Conservation (phyloP, 805 yeast species). For the Candida nanaspora region DNA sequence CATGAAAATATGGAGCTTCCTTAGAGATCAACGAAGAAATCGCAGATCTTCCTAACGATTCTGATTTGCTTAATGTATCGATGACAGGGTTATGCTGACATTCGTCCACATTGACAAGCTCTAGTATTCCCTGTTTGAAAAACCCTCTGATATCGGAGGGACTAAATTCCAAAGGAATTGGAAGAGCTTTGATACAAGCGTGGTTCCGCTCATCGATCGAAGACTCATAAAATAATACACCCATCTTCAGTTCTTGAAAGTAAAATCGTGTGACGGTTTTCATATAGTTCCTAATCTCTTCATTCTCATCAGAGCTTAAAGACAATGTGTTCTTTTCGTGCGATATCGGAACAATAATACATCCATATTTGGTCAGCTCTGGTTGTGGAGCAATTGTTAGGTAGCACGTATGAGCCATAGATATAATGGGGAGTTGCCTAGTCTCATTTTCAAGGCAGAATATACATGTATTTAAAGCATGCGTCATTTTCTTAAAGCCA, state of each 20-base stretch:
- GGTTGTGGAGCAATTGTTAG: constrained; percentile 35
- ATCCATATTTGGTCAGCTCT: constrained; percentile 23
- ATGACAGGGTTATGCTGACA: constrained; percentile 29
- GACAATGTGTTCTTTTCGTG: constrained; percentile 33
- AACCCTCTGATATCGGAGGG: constrained; percentile 29
- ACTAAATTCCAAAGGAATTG: constrained; percentile 28
- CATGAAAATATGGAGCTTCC: constrained; percentile 45
- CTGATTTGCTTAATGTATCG: constrained; percentile 25
- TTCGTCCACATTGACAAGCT: constrained; percentile 29
- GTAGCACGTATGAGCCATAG: constrained; percentile 27
- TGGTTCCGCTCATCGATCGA: constrained; percentile 28
- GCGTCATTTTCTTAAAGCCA: constrained; percentile 20
- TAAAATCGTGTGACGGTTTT: constrained; percentile 32
- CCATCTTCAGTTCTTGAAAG: constrained; percentile 22
- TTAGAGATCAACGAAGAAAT: constrained; percentile 31
- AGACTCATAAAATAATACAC: constrained; percentile 39
- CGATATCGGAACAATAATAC: constrained; percentile 34
- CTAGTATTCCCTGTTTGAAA: constrained; percentile 34
- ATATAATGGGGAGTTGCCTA: constrained; percentile 22
- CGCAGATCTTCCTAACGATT: constrained; percentile 18
- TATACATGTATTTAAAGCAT: constrained; percentile 27
- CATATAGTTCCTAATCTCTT: constrained; percentile 37
- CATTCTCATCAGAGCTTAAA: constrained; percentile 36
- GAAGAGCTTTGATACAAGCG: constrained; percentile 36
- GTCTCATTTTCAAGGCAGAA: constrained; percentile 28